Conservation (phyloP, 352 stramenopile species). For the Phytophthora sansomeana region DNA sequence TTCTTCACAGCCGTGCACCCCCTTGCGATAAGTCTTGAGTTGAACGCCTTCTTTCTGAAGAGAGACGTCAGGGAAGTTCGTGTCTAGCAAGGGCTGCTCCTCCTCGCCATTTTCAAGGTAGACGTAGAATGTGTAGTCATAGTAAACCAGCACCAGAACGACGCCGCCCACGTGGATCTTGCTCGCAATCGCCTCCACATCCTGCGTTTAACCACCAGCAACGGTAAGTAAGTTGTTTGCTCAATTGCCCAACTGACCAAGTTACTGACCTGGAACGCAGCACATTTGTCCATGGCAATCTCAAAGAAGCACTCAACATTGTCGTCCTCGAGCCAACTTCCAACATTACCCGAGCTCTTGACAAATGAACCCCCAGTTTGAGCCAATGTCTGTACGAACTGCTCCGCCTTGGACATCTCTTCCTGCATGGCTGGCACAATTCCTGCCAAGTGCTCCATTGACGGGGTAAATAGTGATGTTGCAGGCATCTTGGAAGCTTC, state of each 20-base stretch:
- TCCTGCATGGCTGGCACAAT: conserved; percentile 87
- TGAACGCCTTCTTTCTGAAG: conserved; percentile 87
- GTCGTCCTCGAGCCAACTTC: conserved; percentile 92
- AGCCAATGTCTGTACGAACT: conserved; percentile 77
- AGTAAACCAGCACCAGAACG: conserved; percentile 94
- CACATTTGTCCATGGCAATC: conserved; percentile 77
- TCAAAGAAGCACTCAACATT: conserved; percentile 94
- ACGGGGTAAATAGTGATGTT: conserved; percentile 88
- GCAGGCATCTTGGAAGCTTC: conserved; percentile 91
- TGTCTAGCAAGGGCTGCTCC: conserved; percentile 94
- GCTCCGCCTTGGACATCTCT: conserved; percentile 86
- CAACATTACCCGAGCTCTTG: conserved; percentile 57
- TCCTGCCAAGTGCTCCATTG: conserved; percentile 88
- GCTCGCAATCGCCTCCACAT: conserved; percentile 94
- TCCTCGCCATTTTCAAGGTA: conserved; percentile 89
- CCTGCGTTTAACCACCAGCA: conserved; percentile 36
- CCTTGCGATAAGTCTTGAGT: conserved; percentile 85
- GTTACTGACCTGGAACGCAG: conserved; percentile 59
- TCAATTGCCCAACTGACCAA: neutral
- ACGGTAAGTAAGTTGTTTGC: neutral
- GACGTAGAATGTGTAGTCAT: conserved; percentile 93
- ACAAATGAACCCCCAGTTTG: conserved; percentile 60
- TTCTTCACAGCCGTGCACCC: conserved; percentile 68
- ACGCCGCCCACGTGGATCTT: conserved; percentile 94
- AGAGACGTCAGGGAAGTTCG: conserved; percentile 93